These are phyloP conservation scores for Hyphopichia homilentoma DNA, from an alignment of 805 yeast species.

Conservation along the genomic window DNA sequence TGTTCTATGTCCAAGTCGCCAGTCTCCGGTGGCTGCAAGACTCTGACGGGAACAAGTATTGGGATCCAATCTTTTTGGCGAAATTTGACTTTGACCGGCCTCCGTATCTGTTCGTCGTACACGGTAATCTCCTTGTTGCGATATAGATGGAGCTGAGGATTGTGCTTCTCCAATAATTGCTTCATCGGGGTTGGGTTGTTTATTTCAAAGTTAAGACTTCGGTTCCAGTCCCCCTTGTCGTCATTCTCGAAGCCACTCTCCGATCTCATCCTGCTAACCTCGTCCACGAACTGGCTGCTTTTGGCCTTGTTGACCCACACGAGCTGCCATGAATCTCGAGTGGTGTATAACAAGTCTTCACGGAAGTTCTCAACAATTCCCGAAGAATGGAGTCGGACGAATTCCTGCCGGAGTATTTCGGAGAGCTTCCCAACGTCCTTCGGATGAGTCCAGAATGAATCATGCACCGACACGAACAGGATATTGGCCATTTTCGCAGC, in stretches of 20 bases:
- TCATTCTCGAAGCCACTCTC: not conserved
- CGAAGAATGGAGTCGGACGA: conserved; percentile 29
- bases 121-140: conserved; percentile 1
- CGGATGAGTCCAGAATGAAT: conserved; percentile 43
- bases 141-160: conserved; percentile 21
- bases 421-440: conserved; percentile 24
- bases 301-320: conserved; percentile 24
- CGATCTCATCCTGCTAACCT: conserved; percentile 5
- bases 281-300: conserved; percentile 7
- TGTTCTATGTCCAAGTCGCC: conserved; percentile 30
- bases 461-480: conserved; percentile 39
- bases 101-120: conserved; percentile 3
- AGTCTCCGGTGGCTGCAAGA: conserved; percentile 23
- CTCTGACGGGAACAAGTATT: conserved; percentile 26
- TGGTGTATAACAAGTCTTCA: conserved; percentile 21
- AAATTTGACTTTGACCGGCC: conserved; percentile 4
- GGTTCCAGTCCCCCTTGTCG: not conserved
- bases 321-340: conserved; percentile 24
- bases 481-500: conserved; percentile 16
- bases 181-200: not conserved
- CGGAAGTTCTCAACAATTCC: conserved; percentile 22
- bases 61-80: conserved; percentile 19
- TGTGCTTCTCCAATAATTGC: conserved; percentile 13
- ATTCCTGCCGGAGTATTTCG: conserved; percentile 26
- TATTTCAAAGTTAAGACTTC: conserved; percentile 3